Conservation (phyloP, 139 green algal species). For the Deuterostichococcus epilithicus region DNA sequence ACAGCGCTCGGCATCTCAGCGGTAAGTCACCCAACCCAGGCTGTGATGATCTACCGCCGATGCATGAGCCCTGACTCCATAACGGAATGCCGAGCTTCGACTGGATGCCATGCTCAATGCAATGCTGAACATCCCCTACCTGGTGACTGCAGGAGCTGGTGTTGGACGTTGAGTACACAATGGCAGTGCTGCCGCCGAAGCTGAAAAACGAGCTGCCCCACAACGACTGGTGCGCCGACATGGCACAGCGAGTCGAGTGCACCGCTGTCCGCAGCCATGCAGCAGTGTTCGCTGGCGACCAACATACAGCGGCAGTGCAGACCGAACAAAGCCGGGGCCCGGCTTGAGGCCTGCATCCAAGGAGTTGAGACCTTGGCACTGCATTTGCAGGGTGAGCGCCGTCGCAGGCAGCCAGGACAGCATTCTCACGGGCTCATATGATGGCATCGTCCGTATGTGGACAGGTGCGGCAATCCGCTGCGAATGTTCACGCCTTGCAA, state of each 20-base stretch:
- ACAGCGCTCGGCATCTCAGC: constrained; percentile 64
- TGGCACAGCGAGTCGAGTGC: no score
- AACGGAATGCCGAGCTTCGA: not conserved
- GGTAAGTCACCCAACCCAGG: constrained; percentile 41
- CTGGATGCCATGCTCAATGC: not conserved
- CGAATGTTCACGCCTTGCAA: constrained; percentile 5
- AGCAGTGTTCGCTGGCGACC: no score
- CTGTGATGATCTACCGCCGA: no score
- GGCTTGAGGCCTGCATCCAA: not conserved
- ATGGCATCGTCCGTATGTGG: constrained; percentile 50
- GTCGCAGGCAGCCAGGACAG: constrained; percentile 27
- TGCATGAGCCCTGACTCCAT: not conserved
- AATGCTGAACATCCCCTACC: not conserved
- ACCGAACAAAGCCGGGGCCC: no score
- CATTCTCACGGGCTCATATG: constrained; percentile 53
- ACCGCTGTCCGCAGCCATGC: no score
- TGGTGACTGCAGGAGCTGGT: constrained; percentile 58
- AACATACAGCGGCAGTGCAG: no score
- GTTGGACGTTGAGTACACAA: constrained; percentile 89
- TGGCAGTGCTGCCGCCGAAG: constrained; percentile 77
- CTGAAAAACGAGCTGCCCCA: constrained; percentile 51
- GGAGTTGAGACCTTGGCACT: not conserved
- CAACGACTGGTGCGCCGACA: constrained; percentile 72
- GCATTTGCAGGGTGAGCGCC: constrained; percentile 49
- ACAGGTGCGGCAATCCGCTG: constrained; percentile 18